Base-by-base conservation (phyloP, 768 basidiomycete genomes). In the Boletellus sp. region DNA sequence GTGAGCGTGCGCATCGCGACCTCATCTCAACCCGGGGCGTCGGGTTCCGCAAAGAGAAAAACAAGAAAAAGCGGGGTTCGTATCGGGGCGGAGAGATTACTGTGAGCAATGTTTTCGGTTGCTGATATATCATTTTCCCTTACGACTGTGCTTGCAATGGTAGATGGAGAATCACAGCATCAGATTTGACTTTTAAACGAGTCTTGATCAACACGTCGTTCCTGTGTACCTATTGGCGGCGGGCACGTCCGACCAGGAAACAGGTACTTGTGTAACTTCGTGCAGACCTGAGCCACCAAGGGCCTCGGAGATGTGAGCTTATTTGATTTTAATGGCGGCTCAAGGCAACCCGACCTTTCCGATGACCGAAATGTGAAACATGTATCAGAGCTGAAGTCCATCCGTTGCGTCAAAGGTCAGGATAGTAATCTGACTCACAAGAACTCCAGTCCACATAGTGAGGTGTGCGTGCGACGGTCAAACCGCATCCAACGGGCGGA, bases 41-140 rank as follows among this genome's bases (percentile, higher is more conserved):
- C 42, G 92, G 92, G 3, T 99, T 99, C 76, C 80, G 93, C 47
- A 99, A 98, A 70, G 95, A 96, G 77, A 99, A 99, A 72, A 97
- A 96, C 74, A 99, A 98, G 81, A 98, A 98, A 74, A 99, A 99
- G 73, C 76, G 89, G 59, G 95, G 94, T 3, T 92, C 87, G 53
- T 97, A 97, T 70, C 80, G 81, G 39, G 94, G 95, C 12, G 95
- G 95, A 35, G 90, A 94, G 64, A 99, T 99, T 53, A 95, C 94
- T 42, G 92, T 94, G 56, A 66, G 80, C 68, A 6, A 16, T 20
- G 15, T 16, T 24, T 56, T 20, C 4, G 6, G 40, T 36, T n/a
- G 22, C 16, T 45, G 32, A 26, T 51, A 3, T 9, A 16, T 15
- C 6, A n/a, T 10, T 11, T 28, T 19, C 23, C 26, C 45, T 53